A percentile compares a stretch with the other conserved stretches of the same genome.
Conservation (phyloP, 2,329 filamentous ascomycete genomes). For the Trichoderma asperellum region DNA sequence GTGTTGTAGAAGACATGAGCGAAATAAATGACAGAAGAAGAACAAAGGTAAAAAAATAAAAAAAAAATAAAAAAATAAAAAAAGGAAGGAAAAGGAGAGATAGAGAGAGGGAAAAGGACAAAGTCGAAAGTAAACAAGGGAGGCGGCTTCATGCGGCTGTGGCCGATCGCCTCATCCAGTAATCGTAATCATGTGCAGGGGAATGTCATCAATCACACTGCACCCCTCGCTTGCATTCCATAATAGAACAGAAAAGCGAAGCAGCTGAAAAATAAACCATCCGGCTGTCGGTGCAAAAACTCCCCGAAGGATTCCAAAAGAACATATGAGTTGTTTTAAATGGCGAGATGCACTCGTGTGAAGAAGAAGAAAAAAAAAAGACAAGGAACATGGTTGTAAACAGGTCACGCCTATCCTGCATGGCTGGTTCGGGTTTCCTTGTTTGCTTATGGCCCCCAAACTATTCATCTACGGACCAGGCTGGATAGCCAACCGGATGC, state of each 20-base stretch:
- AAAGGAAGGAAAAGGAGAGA: neutral
- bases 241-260: neutral
- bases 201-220: neutral
- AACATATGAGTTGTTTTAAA: neutral
- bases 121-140: neutral
- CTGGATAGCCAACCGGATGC: neutral
- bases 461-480: neutral
- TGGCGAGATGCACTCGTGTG: neutral
- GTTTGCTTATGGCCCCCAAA: constrained; percentile 17
- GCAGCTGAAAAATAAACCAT: neutral
- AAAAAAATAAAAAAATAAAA: neutral
- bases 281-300: neutral
- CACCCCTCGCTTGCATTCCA: neutral
- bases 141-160: neutral
- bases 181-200: neutral
- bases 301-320: neutral
- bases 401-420: neutral
- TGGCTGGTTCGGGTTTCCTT: neutral
- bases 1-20: neutral
- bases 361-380: neutral
- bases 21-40: neutral
- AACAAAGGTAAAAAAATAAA: too few species aligned
- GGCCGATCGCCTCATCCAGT: neutral
- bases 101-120: neutral
- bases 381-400: constrained; percentile 20